Evolutionary conservation across 2,329 filamentous ascomycete species (phyloP).

Genomic region (Aureobasidium uvarum): DNA sequence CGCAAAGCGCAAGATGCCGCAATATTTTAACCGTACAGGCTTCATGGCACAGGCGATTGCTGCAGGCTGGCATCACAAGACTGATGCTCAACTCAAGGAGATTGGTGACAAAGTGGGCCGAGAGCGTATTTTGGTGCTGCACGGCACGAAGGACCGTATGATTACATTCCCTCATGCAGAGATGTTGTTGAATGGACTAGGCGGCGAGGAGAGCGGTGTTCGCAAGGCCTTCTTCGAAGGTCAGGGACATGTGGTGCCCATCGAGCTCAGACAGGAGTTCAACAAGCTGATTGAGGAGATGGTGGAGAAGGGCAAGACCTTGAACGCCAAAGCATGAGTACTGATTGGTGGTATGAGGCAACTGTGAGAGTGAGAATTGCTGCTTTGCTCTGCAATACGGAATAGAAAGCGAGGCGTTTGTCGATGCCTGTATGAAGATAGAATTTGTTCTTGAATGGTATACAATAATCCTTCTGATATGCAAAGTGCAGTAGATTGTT

Average conservation of each 20-base stretch:
- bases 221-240: slow-evolving; percentile 64
- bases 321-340: slow-evolving; percentile 41
- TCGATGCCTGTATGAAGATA: neutral
- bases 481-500: slow-evolving; percentile 7
- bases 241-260: slow-evolving; percentile 70
- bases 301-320: slow-evolving; percentile 49
- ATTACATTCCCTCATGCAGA: slow-evolving; percentile 68
- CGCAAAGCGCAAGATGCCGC: slow-evolving; percentile 62
- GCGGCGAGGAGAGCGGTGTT: slow-evolving; percentile 53
- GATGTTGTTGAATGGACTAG: slow-evolving; percentile 66
- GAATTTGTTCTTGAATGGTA: neutral
- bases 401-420: slow-evolving; percentile 25
- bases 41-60: slow-evolving; percentile 77
- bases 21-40: slow-evolving; percentile 62
- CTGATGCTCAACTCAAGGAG: slow-evolving; percentile 60
- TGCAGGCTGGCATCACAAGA: slow-evolving; percentile 77
- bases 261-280: slow-evolving; percentile 70
- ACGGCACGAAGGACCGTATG: slow-evolving; percentile 76
- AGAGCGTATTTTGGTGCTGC: slow-evolving; percentile 71
- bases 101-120: slow-evolving; percentile 69
- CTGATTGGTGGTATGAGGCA: neutral
- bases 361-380: neutral
- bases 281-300: slow-evolving; percentile 62
- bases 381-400: slow-evolving; percentile 5
- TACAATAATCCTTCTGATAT: neutral